Evolutionary conservation across 2,329 filamentous ascomycete genomes (phyloP), one percentile per base, ranked within the genome.

Genomic region (Juglanconis sp.): DNA sequence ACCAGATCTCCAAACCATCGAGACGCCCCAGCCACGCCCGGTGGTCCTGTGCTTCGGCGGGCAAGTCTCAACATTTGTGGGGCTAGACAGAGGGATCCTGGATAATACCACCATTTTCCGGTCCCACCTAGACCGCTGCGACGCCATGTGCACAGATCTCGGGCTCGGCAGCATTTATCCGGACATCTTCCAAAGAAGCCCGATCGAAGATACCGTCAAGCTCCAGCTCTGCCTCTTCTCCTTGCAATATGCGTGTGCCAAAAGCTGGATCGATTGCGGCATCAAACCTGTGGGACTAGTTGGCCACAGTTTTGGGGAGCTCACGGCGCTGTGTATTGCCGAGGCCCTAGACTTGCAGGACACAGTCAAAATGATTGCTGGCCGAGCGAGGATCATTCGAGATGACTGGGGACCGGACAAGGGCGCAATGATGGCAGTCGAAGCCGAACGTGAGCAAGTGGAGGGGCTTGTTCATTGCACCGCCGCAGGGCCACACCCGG

Each of bases 241-340:
- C 1, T 58, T 75, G 5, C 74, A 79, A 65, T 77, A 76, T 53
- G 62, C 76, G 0, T 71, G 51, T 13, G 74, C 74, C 0, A 63
- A 59, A 53, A 60, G 60, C 17, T 77, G 76, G 76, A 71, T 77
- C 0, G 73, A 74, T 48, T 69, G 64, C 7, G 75, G 76, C 2
- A 13, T 75, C 5, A 38, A 64, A 38, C 24, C n/a, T 2, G 62
- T 35, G 1, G 68, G 67, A 1, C 62, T 76, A 0, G 68, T 78
- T 0, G 77, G 77, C 7, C 76, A 79, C 62, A 76, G 72, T 60
- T 75, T 78, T 30, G 78, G 78, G 3, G 72, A 79, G 65, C 66
- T 79, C 4, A 73, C 73, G 0, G 75, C 76, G 0, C 66, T 78
- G 0, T 75, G 73, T 56, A 60, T 78, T 0, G 65, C 74, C 0